Base-by-base conservation (phyloP, 208 protist genomes). In the Sergeia podlipaevii region DNA sequence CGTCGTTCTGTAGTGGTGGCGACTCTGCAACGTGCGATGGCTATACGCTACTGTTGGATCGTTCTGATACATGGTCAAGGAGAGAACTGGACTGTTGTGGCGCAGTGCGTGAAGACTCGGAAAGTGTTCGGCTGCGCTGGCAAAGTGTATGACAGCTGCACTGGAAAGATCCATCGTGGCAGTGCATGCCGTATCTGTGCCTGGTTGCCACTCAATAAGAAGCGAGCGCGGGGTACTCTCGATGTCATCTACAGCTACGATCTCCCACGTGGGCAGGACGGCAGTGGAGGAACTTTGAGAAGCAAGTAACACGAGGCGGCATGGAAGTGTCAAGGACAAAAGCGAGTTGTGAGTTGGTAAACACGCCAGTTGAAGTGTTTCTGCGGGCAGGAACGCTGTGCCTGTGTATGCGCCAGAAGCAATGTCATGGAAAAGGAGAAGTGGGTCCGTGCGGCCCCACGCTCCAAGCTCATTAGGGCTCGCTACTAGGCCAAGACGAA, bases 61-160 rank as follows among this genome's bases (percentile, higher is more conserved):
- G 54, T 79, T 82, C 21, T 48, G 73, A 42, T 81, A 91, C 27
- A 91, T 70, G 34, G 77, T 76, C 30, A 91, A 60, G 13, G 78
- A 80, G 4, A 87, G 73, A n/a, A n/a, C n/a, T n/a, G n/a, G n/a
- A n/a, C n/a, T n/a, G n/a, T n/a, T n/a, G n/a, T n/a, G n/a, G n/a
- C n/a, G n/a, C n/a, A n/a, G n/a, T n/a, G n/a, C n/a, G n/a, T 24
- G 2, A 61, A 34, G 18, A 51, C 21, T 3, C 3, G 10, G 27
- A 34, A 37, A 28, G 27, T 47, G 17, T 18, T 39, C 11, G 13
- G 4, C 13, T 42, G 43, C 7, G 43, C 23, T 3, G 58, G 49
- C 20, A 36, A 30, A 27, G n/a, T n/a, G 8, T 18, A 47, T 18
- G 26, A 27, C n/a, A 8, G 17, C 7, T 13, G 18, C 18, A 18